Percentiles rank a stretch among this genome's conserved stretches.
Conservation (phyloP, 805 yeast species). For the Nadsonia fulvescens region DNA sequence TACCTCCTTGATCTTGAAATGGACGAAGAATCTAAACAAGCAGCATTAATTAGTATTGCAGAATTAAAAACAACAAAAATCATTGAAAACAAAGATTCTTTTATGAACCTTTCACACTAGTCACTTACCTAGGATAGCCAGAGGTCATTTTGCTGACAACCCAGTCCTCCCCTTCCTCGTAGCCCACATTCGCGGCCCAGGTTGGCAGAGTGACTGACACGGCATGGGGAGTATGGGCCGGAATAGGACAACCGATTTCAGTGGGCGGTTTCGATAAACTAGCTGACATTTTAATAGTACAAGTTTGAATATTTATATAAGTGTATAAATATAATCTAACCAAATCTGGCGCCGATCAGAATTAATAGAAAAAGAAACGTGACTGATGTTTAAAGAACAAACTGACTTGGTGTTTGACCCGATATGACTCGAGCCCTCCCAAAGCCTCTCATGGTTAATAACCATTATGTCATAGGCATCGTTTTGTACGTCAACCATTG, state of each 20-base stretch:
- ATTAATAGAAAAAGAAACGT: not conserved
- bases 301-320: not conserved
- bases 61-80: too few relatives aligned
- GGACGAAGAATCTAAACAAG: constrained; percentile 18
- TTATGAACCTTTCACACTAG: too few relatives aligned
- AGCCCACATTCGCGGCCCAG: constrained; percentile 85
- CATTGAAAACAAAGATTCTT: too few relatives aligned
- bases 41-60: too few relatives aligned
- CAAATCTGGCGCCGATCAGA: not conserved
- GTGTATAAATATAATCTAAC: not conserved
- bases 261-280: constrained; percentile 17
- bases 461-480: too few relatives aligned
- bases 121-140: constrained; percentile 79
- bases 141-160: constrained; percentile 59
- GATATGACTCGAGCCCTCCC: too few relatives aligned
- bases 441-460: too few relatives aligned
- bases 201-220: constrained; percentile 90
- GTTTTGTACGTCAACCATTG: too few relatives aligned
- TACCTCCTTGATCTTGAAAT: constrained; percentile 20
- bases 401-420: too few relatives aligned
- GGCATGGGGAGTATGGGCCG: constrained; percentile 80
- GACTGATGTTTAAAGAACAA: not conserved
- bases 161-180: constrained; percentile 79
- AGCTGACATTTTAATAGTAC: constrained; percentile 1
- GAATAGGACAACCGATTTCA: constrained; percentile 66